Evolutionary conservation across 1,284 basidiomycete species (phyloP).

Genomic region (Grifola frondosa): DNA sequence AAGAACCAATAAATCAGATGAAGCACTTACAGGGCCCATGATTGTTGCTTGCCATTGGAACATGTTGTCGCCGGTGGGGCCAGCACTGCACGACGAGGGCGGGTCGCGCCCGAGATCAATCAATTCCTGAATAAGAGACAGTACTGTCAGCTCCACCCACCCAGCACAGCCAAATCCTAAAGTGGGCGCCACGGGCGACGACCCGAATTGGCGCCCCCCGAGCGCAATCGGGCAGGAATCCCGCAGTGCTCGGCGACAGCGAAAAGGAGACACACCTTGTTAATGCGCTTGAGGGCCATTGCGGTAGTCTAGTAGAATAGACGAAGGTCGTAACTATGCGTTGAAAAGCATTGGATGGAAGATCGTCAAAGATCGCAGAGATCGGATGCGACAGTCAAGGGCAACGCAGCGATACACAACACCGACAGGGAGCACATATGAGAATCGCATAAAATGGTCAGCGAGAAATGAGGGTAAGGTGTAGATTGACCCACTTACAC

Average conservation of each 20-base stretch:
- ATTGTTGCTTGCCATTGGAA: conserved; percentile 99
- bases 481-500: conserved; percentile 16
- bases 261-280: conserved; percentile 71
- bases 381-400: conserved; percentile 21
- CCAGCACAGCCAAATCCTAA: conserved; percentile 11
- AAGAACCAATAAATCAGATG: conserved; percentile 16
- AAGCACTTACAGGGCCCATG: conserved; percentile 85
- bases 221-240: conserved; percentile 3
- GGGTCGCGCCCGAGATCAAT: conserved; percentile 97
- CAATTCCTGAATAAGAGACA: conserved; percentile 70
- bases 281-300: conserved; percentile 98
- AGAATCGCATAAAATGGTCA: conserved; percentile 4
- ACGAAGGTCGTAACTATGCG: conserved; percentile 21
- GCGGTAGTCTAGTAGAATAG: conserved; percentile 30
- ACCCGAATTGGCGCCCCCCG: conserved; percentile 13
- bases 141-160: background rate
- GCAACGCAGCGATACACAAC: conserved; percentile 13
- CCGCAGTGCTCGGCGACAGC: conserved; percentile 4
- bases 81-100: conserved; percentile 95
- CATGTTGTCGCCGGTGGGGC: conserved; percentile 94
- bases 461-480: background rate
- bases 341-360: conserved; percentile 5
- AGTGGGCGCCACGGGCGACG: conserved; percentile 10
- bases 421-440: conserved; percentile 2
- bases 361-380: conserved; percentile 29